Base-by-base conservation (phyloP, 1,139 yeast genomes). In the Meyerozyma elateridarum region DNA sequence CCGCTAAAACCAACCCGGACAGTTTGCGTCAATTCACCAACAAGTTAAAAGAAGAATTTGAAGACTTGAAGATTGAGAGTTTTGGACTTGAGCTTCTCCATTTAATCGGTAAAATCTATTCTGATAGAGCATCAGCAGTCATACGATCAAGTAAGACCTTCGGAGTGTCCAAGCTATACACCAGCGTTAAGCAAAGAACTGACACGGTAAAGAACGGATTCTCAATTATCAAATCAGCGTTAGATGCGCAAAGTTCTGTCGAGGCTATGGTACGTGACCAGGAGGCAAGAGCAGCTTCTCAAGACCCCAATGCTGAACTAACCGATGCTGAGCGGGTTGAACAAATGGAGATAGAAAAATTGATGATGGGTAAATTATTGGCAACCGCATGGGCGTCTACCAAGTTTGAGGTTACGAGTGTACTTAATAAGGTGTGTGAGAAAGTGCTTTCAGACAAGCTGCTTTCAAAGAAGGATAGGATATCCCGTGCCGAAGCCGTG, bases 301-400 rank as follows among this genome's bases (percentile, higher is more conserved):
- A 46, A 2, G 52, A 51, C 9, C 51, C 54, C 12, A 41, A 44
- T 16, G 70, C 65, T 2, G 59, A 58, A 31, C 44, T 64, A 15
- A 49, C 70, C 1, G 60, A 54, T 9, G 62, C 63, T 39, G 81
- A 76, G 42, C 61, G 61, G 30, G 61, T 62, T 36, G 70, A 73
- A 48, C 73, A 73, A 41, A 80, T 76, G 5, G 82, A 79, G 48
- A 70, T 74, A 49, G 87, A 81, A 49, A 65, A 81, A 34, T 59
- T 71, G 21, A 71, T 81, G 55, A 79, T 83, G 3, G 91, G 93
- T 17, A 82, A 83, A 52, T 68, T 83, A 33, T 65, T 83, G 35
- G 83, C 82, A 12, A 79, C 85, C 7, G 87, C 85, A 15, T 83
- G 94, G 94, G 84, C 82, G 1, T 70, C 84, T 25, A 77, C 87